Conservation (phyloP, 805 yeast genomes). For the Starmerella bombicola region DNA sequence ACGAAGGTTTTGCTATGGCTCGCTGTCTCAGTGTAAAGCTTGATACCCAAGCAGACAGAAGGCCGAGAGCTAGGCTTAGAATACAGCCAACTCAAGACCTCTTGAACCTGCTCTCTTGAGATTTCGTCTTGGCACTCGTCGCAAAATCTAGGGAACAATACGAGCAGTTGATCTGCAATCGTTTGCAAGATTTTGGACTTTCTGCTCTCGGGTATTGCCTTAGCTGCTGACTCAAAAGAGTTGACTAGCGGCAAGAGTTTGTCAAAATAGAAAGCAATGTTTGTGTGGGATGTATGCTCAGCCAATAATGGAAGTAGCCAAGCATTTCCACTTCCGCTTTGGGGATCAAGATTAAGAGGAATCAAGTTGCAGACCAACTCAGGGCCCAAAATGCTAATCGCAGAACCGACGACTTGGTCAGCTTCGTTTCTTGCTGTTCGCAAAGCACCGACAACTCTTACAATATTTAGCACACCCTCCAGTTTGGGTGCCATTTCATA, state of each 20-base stretch:
- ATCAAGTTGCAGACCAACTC: slow-evolving; percentile 52
- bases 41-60: slow-evolving; percentile 70
- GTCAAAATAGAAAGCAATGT: slow-evolving; percentile 47
- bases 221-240: slow-evolving; percentile 24
- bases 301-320: slow-evolving; percentile 88
- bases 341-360: slow-evolving; percentile 65
- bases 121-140: slow-evolving; percentile 69
- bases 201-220: slow-evolving; percentile 34
- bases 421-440: slow-evolving; percentile 46
- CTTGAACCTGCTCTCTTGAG: slow-evolving; percentile 55
- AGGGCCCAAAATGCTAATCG: slow-evolving; percentile 75
- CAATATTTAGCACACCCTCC: slow-evolving; percentile 36
- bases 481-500: slow-evolving; percentile 50
- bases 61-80: slow-evolving; percentile 63
- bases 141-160: slow-evolving; percentile 76
- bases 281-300: slow-evolving; percentile 67
- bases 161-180: slow-evolving; percentile 84
- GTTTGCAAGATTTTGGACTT: slow-evolving; percentile 72
- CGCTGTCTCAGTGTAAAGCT: slow-evolving; percentile 66
- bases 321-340: slow-evolving; percentile 66
- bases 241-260: slow-evolving; percentile 53
- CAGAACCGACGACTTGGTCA: slow-evolving; percentile 68
- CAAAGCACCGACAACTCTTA: slow-evolving; percentile 72
- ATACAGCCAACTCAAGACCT: slow-evolving; percentile 61
- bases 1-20: slow-evolving; percentile 52